These are phyloP conservation scores for Murraya paniculata DNA, from an alignment of 345 rosid species.

Conservation along the genomic window DNA sequence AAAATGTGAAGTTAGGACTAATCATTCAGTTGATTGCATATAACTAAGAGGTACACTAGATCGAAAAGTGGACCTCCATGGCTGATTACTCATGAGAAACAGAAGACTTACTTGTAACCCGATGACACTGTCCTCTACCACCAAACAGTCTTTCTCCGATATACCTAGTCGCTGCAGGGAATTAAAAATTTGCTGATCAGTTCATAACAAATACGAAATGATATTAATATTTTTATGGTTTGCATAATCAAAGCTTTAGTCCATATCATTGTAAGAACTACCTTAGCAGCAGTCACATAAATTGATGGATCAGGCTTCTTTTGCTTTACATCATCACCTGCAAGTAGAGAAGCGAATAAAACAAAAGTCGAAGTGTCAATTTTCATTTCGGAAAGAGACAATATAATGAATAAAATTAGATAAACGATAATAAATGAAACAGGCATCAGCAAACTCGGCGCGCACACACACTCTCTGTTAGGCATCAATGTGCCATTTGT, in stretches of 20 bases:
- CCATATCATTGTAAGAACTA: constrained; percentile 9
- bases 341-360: constrained; percentile 1
- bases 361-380: background rate
- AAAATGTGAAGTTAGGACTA: background rate
- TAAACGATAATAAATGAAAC: background rate
- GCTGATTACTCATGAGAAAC: background rate
- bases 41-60: background rate
- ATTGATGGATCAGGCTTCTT: constrained; percentile 93
- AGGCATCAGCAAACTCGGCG: background rate
- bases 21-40: background rate
- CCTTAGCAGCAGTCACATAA: constrained; percentile 79
- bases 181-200: background rate
- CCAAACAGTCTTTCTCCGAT: constrained; percentile 72
- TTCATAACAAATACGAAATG: background rate
- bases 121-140: constrained; percentile 94
- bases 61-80: background rate
- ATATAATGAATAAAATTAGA: background rate
- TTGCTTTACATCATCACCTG: constrained; percentile 97
- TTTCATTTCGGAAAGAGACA: background rate
- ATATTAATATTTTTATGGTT: background rate
- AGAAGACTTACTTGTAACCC: constrained; percentile 60
- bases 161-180: constrained; percentile 67
- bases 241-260: background rate
- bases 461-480: background rate
- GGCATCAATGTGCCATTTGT: background rate